Percentiles rank a stretch among this genome's conserved stretches.
These are phyloP conservation scores for Globisporangium nunn DNA, from an alignment of 352 stramenopile species.

Conservation along the genomic window DNA sequence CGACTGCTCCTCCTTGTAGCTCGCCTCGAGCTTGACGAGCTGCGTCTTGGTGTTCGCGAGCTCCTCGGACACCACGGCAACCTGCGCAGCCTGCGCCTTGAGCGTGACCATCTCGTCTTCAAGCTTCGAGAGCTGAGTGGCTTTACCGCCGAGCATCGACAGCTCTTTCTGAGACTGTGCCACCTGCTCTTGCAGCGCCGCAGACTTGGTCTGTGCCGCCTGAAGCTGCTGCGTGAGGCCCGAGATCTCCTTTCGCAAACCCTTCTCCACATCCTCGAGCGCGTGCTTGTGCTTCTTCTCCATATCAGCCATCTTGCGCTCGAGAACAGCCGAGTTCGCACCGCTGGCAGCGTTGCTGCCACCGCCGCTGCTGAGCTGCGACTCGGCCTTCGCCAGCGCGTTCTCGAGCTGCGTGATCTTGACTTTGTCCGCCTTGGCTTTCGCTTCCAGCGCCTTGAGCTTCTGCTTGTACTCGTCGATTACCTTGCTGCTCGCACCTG, in stretches of 20 bases:
- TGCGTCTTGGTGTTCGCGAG: slow-evolving; percentile 26
- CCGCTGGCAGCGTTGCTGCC: slow-evolving; percentile 6
- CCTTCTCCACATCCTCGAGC: slow-evolving; percentile 61
- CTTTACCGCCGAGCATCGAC: slow-evolving; percentile 32
- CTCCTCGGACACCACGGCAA: slow-evolving; percentile 37
- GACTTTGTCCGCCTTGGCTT: slow-evolving; percentile 57
- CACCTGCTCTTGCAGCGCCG: slow-evolving; percentile 41
- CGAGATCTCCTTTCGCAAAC: slow-evolving; percentile 37
- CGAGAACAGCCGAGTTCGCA: slow-evolving; percentile 20
- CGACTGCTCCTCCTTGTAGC: slow-evolving; percentile 84
- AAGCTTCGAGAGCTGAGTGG: slow-evolving; percentile 45
- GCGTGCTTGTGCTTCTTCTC: slow-evolving; percentile 80
- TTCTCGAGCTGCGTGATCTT: slow-evolving; percentile 77
- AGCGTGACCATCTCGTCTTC: slow-evolving; percentile 50
- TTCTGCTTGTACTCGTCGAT: slow-evolving; percentile 69
- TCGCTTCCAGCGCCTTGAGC: slow-evolving; percentile 58
- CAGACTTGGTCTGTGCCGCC: slow-evolving; percentile 30
- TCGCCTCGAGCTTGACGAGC: slow-evolving; percentile 50
- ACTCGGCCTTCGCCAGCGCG: slow-evolving; percentile 47
- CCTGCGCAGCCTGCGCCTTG: slow-evolving; percentile 44
- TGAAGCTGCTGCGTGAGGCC: slow-evolving; percentile 43
- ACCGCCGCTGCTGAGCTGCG: slow-evolving; percentile 13
- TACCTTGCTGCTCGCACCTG: slow-evolving; percentile 16
- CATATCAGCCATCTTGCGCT: slow-evolving; percentile 56
- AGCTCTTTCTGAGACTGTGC: slow-evolving; percentile 44